Conservation (phyloP, 2,329 filamentous ascomycete species). For the Tolypocladium pustulatum region DNA sequence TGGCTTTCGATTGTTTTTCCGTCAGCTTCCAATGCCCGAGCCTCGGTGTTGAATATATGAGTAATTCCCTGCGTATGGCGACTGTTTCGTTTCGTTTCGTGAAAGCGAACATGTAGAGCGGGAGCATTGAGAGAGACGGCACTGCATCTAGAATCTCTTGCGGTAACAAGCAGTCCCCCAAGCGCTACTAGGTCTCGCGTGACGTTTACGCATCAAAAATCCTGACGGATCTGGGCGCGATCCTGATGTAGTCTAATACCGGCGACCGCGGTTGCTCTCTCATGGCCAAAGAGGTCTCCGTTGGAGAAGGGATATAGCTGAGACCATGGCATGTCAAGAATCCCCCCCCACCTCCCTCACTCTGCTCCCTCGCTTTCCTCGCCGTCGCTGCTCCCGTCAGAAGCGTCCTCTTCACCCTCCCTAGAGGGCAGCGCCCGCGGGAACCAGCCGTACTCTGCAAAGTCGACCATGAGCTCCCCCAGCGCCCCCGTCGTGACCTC, state of each 20-base stretch:
- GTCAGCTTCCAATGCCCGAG: not conserved
- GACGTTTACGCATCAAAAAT: no score
- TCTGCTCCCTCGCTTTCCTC: not conserved
- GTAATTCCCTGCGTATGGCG: not conserved
- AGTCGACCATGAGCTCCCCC: conserved; percentile 41
- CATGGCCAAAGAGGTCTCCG: no score
- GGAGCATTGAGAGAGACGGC: not conserved
- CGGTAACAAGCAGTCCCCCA: not conserved
- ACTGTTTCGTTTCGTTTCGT: not conserved
- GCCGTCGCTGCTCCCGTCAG: not conserved
- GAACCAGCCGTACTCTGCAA: conserved; percentile 46
- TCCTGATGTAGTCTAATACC: no score
- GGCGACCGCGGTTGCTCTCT: no score
- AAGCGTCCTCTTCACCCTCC: not conserved
- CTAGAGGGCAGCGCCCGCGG: conserved; percentile 38
- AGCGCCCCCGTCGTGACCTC: conserved; percentile 35
- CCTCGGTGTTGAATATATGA: not conserved
- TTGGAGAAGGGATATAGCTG: no score
- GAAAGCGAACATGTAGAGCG: not conserved
- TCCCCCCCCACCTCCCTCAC: no score
- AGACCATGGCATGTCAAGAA: no score
- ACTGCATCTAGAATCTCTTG: not conserved
- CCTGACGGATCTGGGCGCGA: no score
- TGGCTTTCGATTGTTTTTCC: not conserved
- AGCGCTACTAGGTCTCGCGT: no score